Percentiles rank a stretch among this genome's conserved stretches.
phyloP scores from a whole-genome alignment of 1,139 yeast species.

The Barnettozyma hawaiiensis region DNA sequence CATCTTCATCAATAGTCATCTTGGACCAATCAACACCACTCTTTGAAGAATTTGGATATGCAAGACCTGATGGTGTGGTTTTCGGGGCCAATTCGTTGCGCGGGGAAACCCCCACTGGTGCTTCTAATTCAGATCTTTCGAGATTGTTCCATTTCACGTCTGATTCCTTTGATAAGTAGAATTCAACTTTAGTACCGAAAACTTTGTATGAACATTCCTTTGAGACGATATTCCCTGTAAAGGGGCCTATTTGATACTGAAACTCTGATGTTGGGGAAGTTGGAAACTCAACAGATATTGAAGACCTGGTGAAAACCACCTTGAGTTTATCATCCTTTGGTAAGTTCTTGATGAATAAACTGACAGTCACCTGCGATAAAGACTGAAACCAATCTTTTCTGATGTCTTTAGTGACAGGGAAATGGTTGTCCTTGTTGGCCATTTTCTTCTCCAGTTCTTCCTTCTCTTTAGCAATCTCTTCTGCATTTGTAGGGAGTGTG shows the following conservation, averaged over 20 bases:
- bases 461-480: conserved; percentile 11
- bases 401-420: conserved; percentile 33
- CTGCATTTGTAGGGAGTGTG: background rate
- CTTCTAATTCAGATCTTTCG: conserved; percentile 22
- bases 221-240: conserved; percentile 38
- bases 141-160: conserved; percentile 35
- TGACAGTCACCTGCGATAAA: conserved; percentile 48
- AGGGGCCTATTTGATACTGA: conserved; percentile 41
- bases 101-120: conserved; percentile 12
- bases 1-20: conserved; percentile 48
- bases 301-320: conserved; percentile 17
- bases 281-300: conserved; percentile 31
- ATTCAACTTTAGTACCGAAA: conserved; percentile 71
- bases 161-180: conserved; percentile 35
- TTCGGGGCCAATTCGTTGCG: background rate
- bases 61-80: conserved; percentile 19
- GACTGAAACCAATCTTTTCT: conserved; percentile 82
- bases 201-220: conserved; percentile 43
- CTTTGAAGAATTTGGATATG: conserved; percentile 62
- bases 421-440: conserved; percentile 19
- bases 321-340: conserved; percentile 33
- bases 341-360: conserved; percentile 66
- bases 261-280: conserved; percentile 37
- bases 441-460: conserved; percentile 18
- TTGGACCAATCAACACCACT: conserved; percentile 68